Conservation (phyloP, 768 basidiomycete genomes). For the Hortiboletus flavorubellus region DNA sequence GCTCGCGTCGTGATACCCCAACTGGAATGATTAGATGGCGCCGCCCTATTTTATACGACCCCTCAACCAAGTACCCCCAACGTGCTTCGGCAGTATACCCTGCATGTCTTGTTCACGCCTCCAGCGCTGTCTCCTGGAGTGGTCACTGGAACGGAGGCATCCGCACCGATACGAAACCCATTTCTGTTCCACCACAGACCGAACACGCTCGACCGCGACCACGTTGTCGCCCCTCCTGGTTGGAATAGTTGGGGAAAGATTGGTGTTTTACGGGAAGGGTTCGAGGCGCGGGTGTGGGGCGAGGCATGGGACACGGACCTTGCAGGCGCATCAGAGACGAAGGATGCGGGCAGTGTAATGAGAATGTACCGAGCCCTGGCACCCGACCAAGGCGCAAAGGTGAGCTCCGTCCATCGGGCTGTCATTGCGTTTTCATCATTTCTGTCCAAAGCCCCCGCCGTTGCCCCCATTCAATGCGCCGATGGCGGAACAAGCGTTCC, state of each 20-base stretch:
- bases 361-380: slow-evolving; percentile 69
- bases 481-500: slow-evolving; percentile 86
- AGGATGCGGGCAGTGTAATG: slow-evolving; percentile 52
- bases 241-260: slow-evolving; percentile 99
- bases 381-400: slow-evolving; percentile 72
- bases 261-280: slow-evolving; percentile 82
- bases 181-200: slow-evolving; percentile 88
- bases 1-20: neutral
- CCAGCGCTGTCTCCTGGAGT: slow-evolving; percentile 54
- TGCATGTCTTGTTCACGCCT: slow-evolving; percentile 62
- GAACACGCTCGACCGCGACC: slow-evolving; percentile 91
- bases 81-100: slow-evolving; percentile 75
- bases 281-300: slow-evolving; percentile 78
- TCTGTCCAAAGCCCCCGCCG: slow-evolving; percentile 48
- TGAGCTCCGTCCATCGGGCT: slow-evolving; percentile 28
- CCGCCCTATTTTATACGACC: slow-evolving; percentile 88
- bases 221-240: slow-evolving; percentile 87
- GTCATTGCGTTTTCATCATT: neutral
- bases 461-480: slow-evolving; percentile 78
- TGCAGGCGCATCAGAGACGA: slow-evolving; percentile 39
- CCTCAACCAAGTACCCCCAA: slow-evolving; percentile 72
- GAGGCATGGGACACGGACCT: slow-evolving; percentile 79
- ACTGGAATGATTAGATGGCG: slow-evolving; percentile 63
- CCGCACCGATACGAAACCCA: slow-evolving; percentile 61
- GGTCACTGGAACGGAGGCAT: slow-evolving; percentile 31